phyloP scores from a whole-genome alignment of 2,329 filamentous ascomycete genomes.

The Fulvia fulva region DNA sequence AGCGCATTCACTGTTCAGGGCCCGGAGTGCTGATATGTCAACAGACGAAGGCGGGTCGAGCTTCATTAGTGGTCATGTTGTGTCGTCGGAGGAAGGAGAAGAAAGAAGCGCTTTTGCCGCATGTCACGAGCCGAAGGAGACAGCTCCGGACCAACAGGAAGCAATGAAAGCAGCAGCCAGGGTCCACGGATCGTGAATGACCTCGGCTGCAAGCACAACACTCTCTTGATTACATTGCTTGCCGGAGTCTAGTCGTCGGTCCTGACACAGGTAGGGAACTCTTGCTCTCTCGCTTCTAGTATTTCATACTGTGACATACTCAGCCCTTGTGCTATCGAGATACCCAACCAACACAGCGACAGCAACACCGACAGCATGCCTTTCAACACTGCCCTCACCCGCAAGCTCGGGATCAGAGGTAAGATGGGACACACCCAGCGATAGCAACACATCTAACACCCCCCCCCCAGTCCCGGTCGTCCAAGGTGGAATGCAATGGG shows the following conservation, averaged over 20 bases:
- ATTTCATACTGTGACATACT: too few species aligned
- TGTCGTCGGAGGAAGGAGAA: neutral
- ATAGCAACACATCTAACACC: constrained; percentile 6
- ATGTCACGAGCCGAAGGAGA: neutral
- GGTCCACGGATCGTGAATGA: neutral
- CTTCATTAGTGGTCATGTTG: neutral
- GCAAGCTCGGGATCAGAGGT: constrained; percentile 56
- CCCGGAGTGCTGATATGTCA: too few species aligned
- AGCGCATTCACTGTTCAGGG: too few species aligned
- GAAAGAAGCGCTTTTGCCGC: neutral
- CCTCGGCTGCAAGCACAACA: neutral
- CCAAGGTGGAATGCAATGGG: constrained; percentile 84
- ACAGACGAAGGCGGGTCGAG: neutral
- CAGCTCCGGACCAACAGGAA: neutral
- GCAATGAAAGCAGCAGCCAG: neutral
- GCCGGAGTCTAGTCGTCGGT: neutral
- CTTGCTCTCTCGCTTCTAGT: neutral
- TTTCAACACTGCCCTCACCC: constrained; percentile 62
- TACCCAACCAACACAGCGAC: neutral
- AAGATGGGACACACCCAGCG: neutral
- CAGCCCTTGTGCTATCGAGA: neutral
- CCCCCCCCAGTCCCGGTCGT: constrained; percentile 64
- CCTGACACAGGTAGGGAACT: neutral
- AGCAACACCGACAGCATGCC: constrained; percentile 44
- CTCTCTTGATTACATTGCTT: neutral